Conservation (phyloP, 225 moss, liverwort and hornwort species). For the Polytrichum formosum region DNA sequence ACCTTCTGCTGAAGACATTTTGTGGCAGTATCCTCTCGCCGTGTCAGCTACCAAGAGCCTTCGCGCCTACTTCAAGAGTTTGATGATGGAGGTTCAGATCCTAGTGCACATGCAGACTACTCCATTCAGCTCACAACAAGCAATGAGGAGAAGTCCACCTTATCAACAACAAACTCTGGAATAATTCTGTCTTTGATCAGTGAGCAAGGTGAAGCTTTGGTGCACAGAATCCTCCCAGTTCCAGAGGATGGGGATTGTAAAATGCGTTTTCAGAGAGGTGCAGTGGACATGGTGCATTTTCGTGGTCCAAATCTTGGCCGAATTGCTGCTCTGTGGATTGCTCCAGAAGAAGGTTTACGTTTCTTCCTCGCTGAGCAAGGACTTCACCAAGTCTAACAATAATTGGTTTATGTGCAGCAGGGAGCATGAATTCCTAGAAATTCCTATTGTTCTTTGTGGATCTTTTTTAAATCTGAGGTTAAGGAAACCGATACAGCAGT, state of each 20-base stretch:
- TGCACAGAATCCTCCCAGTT: constrained; percentile 58
- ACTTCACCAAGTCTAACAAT: too few species aligned
- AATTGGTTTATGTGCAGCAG: too few species aligned
- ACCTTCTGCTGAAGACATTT: constrained; percentile 12
- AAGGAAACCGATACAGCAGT: too few species aligned
- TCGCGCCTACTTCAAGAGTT: constrained; percentile 12
- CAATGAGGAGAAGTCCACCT: constrained; percentile 58
- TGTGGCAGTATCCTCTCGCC: constrained; percentile 38
- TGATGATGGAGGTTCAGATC: constrained; percentile 28
- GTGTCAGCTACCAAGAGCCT: constrained; percentile 31
- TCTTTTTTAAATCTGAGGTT: too few species aligned
- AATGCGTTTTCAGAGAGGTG: constrained; percentile 69
- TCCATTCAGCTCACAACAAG: constrained; percentile 66
- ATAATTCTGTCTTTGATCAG: constrained; percentile 69
- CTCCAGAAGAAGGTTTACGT: constrained; percentile 76
- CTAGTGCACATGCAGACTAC: constrained; percentile 41
- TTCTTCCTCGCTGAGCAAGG: background rate
- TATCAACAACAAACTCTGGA: constrained; percentile 56
- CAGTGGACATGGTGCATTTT: constrained; percentile 52
- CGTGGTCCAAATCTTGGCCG: constrained; percentile 68
- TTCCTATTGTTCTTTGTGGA: too few species aligned
- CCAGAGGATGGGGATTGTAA: constrained; percentile 20
- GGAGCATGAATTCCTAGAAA: too few species aligned
- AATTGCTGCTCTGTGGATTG: constrained; percentile 89
- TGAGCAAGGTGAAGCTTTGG: constrained; percentile 59